phyloP scores from a whole-genome alignment of 2,329 filamentous ascomycete genomes.

The Sporothrix sp. region DNA sequence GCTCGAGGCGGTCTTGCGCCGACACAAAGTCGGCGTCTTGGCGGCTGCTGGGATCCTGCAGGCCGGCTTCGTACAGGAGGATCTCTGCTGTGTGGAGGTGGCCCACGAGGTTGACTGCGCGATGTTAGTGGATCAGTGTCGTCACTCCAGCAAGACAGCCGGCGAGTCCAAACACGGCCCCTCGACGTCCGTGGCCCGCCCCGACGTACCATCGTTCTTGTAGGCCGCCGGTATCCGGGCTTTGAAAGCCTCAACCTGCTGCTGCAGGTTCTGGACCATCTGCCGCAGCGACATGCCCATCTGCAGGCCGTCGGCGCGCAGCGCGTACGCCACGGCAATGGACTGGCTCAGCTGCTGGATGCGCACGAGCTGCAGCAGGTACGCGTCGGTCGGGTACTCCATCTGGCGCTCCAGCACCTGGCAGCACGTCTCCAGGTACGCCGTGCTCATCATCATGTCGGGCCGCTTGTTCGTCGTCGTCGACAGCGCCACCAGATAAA shows the following conservation, averaged over 20 bases:
- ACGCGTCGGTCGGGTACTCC: conserved; percentile 35
- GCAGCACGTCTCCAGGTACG: conserved; percentile 35
- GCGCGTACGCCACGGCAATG: conserved; percentile 32
- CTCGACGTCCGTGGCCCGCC: too few species aligned
- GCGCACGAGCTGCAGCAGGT: conserved; percentile 36
- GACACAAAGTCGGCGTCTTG: conserved; percentile 22
- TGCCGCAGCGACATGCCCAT: conserved; percentile 29
- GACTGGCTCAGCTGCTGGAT: conserved; percentile 40
- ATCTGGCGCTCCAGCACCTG: conserved; percentile 31
- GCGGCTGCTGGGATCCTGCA: conserved; percentile 30
- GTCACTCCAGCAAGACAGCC: background rate
- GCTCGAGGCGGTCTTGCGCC: conserved; percentile 31
- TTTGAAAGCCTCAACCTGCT: conserved; percentile 30
- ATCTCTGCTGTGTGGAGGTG: conserved; percentile 37
- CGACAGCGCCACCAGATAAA: conserved; percentile 39
- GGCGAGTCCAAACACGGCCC: background rate
- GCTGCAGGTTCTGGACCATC: conserved; percentile 34
- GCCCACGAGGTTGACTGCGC: conserved; percentile 29
- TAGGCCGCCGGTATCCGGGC: conserved; percentile 9
- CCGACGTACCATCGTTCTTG: conserved; percentile 1
- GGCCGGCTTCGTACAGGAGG: conserved; percentile 37
- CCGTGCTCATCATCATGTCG: conserved; percentile 38
- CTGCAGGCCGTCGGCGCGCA: conserved; percentile 24
- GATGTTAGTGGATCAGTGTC: background rate
- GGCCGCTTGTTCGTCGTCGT: conserved; percentile 33